Percentiles rank a stretch among this genome's conserved stretches.
phyloP scores from a whole-genome alignment of 2,329 filamentous ascomycete species.

The Sarocladium strictum region DNA sequence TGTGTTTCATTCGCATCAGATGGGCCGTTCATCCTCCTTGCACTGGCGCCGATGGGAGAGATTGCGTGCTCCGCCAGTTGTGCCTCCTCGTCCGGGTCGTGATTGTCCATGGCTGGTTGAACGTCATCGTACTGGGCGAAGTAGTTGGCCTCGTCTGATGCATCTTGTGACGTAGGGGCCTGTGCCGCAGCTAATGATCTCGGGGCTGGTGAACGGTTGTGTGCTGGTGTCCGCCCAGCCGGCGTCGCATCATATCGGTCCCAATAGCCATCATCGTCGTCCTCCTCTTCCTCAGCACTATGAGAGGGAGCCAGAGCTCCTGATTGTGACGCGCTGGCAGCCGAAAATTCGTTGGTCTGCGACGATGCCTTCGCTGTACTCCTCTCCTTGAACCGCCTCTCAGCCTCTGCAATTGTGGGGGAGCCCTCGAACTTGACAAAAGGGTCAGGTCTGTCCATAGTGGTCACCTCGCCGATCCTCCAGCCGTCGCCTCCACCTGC shows the following conservation, averaged over 20 bases:
- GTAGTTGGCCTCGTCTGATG: constrained; percentile 61
- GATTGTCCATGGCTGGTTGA: constrained; percentile 73
- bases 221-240: constrained; percentile 20
- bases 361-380: constrained; percentile 18
- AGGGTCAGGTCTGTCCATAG: constrained; percentile 50
- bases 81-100: constrained; percentile 69
- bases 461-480: constrained; percentile 65
- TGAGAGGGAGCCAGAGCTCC: not conserved
- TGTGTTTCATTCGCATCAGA: not conserved
- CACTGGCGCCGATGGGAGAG: constrained; percentile 23
- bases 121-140: constrained; percentile 72
- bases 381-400: constrained; percentile 43
- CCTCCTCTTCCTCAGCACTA: constrained; percentile 42
- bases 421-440: constrained; percentile 44
- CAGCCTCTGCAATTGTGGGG: constrained; percentile 52
- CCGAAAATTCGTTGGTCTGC: constrained; percentile 13
- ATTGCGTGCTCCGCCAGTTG: constrained; percentile 22
- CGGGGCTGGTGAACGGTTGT: constrained; percentile 58
- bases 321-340: not conserved
- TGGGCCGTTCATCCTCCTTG: not conserved
- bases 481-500: constrained; percentile 59
- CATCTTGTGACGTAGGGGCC: constrained; percentile 16
- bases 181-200: constrained; percentile 15
- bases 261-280: constrained; percentile 77
- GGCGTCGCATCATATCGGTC: constrained; percentile 70